A percentile compares a stretch with the other conserved stretches of the same genome.
phyloP scores from a whole-genome alignment of 2,329 filamentous ascomycete genomes.

The Beauveria sp. region DNA sequence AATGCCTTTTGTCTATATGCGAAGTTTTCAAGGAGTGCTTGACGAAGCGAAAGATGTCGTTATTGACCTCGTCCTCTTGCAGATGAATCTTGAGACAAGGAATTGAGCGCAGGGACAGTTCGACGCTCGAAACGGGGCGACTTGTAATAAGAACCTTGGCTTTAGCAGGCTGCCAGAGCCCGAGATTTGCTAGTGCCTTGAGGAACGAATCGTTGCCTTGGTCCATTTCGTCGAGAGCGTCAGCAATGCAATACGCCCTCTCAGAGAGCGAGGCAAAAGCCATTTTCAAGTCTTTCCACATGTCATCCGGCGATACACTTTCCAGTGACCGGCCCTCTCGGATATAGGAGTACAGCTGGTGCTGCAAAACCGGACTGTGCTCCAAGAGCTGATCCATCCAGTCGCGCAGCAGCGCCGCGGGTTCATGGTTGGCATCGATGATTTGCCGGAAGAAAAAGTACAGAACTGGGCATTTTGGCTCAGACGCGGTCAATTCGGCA shows the following conservation, averaged over 20 bases:
- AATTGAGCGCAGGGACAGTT: slow-evolving; percentile 22
- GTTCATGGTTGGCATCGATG: slow-evolving; percentile 27
- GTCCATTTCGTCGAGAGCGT: slow-evolving; percentile 42
- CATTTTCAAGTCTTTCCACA: slow-evolving; percentile 5
- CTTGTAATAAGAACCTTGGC: slow-evolving; percentile 38
- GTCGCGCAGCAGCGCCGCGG: slow-evolving; percentile 24
- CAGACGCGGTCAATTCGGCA: slow-evolving; percentile 2
- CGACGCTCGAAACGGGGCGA: slow-evolving; percentile 26
- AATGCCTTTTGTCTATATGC: neutral
- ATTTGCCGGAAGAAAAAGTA: slow-evolving; percentile 35
- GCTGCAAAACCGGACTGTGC: slow-evolving; percentile 22
- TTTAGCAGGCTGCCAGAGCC: slow-evolving; percentile 20
- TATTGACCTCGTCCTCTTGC: neutral
- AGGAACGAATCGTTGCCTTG: slow-evolving; percentile 28
- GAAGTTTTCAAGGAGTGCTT: neutral
- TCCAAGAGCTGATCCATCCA: slow-evolving; percentile 26
- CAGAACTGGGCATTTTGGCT: slow-evolving; percentile 20
- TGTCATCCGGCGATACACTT: neutral
- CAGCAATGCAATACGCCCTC: slow-evolving; percentile 30
- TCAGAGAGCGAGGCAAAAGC: slow-evolving; percentile 16
- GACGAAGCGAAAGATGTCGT: slow-evolving; percentile 4
- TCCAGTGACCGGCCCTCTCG: slow-evolving; percentile 4
- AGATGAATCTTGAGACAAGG: slow-evolving; percentile 28
- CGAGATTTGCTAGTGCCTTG: slow-evolving; percentile 24
- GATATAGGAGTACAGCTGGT: slow-evolving; percentile 25